Base-by-base conservation (phyloP, 257 asterid genomes). In the Nemophila menziesii region DNA sequence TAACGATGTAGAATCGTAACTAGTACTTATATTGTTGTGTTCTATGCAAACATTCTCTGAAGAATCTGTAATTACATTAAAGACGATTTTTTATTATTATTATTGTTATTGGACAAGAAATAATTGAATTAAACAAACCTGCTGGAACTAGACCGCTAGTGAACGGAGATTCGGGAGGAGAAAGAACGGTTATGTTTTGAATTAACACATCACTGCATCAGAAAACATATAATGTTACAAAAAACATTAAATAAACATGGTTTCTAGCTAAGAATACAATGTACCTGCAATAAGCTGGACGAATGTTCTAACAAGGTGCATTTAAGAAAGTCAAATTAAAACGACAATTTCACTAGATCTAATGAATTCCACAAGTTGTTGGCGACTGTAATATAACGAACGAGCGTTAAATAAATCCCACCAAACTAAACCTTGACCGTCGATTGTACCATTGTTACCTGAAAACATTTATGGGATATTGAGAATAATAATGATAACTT, bases 361-460 rank as follows among this genome's bases (percentile, higher is more conserved):
- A n/a, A 77, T 43, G 49, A 90, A 57, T 56, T 90, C 99, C 13
- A 90, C 84, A 16, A 90, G 67, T 62, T 82, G 93, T 0, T 96
- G 99, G 43, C 96, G 70, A 43, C 93, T 90, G 70, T 85, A 73
- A 65, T 90, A 81, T 46, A 90, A 71, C 43, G 85, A 55, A 67
- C 65, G 76, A 36, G 61, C 18, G 23, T 43, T 65, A 21, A 67
- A 34, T 52, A 54, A 64, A 47, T 85, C 92, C 99, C 99, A 90
- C 99, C 99, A 90, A 42, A 86, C 61, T 1, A 75, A 77, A 43
- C 99, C 99, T 40, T 85, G 99, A 12, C 99, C 99, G 33, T 90
- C 90, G 20, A 90, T 79, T 22, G 93, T 90, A 44, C 96, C 99
- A 58, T 82, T 86, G 49, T 90, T 82, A 37, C 99, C 99, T 90